A percentile compares a stretch with the other conserved stretches of the same genome.
phyloP scores from a whole-genome alignment of 805 yeast species.

The Zygosaccharomyces kombuchaensis region DNA sequence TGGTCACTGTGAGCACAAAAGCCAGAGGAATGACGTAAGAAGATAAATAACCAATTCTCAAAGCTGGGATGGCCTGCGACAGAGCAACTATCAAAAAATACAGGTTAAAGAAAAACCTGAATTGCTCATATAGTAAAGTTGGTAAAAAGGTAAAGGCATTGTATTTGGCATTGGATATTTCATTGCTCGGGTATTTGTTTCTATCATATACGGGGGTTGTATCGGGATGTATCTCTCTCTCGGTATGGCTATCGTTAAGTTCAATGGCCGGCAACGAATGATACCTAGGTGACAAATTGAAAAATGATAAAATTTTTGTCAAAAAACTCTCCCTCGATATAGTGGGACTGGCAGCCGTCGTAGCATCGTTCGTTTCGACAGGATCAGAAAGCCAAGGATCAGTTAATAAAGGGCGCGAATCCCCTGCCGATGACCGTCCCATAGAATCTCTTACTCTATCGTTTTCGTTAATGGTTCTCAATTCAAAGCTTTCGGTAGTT shows the following conservation, averaged over 20 bases:
- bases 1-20: constrained; percentile 86
- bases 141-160: constrained; percentile 86
- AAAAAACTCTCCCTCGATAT: constrained; percentile 2
- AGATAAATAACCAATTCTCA: constrained; percentile 88
- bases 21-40: constrained; percentile 93
- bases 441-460: constrained; percentile 7
- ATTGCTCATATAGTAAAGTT: constrained; percentile 85
- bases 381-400: constrained; percentile 8
- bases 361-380: not conserved
- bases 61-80: constrained; percentile 84
- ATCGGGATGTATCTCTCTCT: constrained; percentile 42
- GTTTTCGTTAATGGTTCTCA: constrained; percentile 23
- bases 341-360: not conserved
- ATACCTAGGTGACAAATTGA: constrained; percentile 8
- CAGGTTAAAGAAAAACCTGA: constrained; percentile 91
- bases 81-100: constrained; percentile 90
- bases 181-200: constrained; percentile 55
- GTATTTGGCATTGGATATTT: constrained; percentile 91
- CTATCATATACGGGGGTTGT: constrained; percentile 37
- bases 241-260: constrained; percentile 21
- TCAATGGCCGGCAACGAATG: constrained; percentile 16
- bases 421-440: constrained; percentile 20
- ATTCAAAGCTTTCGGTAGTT: constrained; percentile 28
- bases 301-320: constrained; percentile 5
- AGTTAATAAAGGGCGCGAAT: constrained; percentile 17